Conservation (phyloP, 768 basidiomycete species). For the Tylopilus felleus region DNA sequence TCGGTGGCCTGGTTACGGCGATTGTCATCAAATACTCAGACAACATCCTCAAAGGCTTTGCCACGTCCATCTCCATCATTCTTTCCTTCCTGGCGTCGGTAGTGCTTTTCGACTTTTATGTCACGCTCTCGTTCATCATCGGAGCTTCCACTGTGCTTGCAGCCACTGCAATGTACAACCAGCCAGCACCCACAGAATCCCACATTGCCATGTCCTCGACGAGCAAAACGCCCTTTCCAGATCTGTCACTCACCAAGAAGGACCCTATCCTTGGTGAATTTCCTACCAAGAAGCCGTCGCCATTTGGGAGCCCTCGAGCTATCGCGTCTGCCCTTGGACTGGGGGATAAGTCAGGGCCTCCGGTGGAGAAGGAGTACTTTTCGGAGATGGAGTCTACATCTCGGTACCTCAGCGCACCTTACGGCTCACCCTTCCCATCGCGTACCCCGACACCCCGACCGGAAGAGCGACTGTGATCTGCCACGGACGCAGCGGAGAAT, state of each 20-base stretch:
- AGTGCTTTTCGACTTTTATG: conserved; percentile 82
- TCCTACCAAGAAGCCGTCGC: conserved; percentile 42
- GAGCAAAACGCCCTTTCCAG: conserved; percentile 37
- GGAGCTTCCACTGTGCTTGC: conserved; percentile 82
- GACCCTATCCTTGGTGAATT: conserved; percentile 64
- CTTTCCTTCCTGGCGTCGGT: conserved; percentile 94
- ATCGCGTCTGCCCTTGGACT: conserved; percentile 50
- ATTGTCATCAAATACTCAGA: conserved; percentile 97
- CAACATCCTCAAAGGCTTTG: conserved; percentile 97
- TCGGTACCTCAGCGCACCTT: conserved; percentile 48
- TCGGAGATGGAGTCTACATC: conserved; percentile 40
- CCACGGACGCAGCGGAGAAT: conserved; percentile 13
- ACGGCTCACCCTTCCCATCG: conserved; percentile 48
- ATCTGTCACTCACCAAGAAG: conserved; percentile 44
- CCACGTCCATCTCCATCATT: conserved; percentile 90
- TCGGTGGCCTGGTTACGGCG: conserved; percentile 92
- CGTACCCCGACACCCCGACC: conserved; percentile 44
- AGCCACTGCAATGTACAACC: conserved; percentile 96
- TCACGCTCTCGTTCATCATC: conserved; percentile 83
- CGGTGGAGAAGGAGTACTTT: conserved; percentile 34
- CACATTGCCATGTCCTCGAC: conserved; percentile 33
- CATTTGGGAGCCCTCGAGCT: conserved; percentile 49
- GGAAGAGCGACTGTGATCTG: conserved; percentile 31
- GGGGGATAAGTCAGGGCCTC: conserved; percentile 26
- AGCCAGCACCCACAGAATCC: conserved; percentile 45